Base-by-base conservation (phyloP, 129 eudicot genomes). In the Arctium lappa region DNA sequence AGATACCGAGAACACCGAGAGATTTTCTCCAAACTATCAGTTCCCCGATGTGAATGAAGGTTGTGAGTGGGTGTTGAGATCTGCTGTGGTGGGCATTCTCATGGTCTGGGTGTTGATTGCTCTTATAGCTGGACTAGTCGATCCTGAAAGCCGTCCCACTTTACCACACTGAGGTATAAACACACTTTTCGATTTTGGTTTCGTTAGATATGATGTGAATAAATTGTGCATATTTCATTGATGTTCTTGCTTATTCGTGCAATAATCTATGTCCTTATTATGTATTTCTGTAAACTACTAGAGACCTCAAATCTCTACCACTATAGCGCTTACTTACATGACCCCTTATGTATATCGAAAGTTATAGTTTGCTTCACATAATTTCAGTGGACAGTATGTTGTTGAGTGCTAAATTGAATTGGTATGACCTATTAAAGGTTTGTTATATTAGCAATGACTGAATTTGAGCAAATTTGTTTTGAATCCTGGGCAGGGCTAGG, bases 21-120 rank as follows among this genome's bases (percentile, higher is more conserved):
- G 85, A 75, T 74, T 32, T 6, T 79, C 32, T 81, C 83, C 85
- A 60, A 76, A 74, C 34, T 31, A 73, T 65, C 77, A 80, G 74
- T 62, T 42, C 22, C 29, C 38, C 5, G 85, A 89, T 65, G 86
- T 68, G 78, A 80, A 85, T 86, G 83, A 69, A 72, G 75, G 82
- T 46, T 87, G 85, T 76, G 94, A 86, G 56, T 86, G 80, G 70
- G 82, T 83, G 37, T 42, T 95, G 71, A 83, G 98, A 83, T 79
- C 87, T 72, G 93, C 91, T n/a, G 88, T 95, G 15, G 74, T 95
- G 6, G 97, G 93, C 63, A 69, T 95, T 36, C 98, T 95, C 73
- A 91, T 95, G 60, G 32, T 95, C 31, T 89, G 91, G 94, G 94
- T 85, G 27, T 46, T 95, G 82, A 82, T 95, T 76, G 98, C 95